A percentile compares a stretch with the other conserved stretches of the same genome.
phyloP scores from a whole-genome alignment of 768 basidiomycete species.

The Coprinellus micaceus region DNA sequence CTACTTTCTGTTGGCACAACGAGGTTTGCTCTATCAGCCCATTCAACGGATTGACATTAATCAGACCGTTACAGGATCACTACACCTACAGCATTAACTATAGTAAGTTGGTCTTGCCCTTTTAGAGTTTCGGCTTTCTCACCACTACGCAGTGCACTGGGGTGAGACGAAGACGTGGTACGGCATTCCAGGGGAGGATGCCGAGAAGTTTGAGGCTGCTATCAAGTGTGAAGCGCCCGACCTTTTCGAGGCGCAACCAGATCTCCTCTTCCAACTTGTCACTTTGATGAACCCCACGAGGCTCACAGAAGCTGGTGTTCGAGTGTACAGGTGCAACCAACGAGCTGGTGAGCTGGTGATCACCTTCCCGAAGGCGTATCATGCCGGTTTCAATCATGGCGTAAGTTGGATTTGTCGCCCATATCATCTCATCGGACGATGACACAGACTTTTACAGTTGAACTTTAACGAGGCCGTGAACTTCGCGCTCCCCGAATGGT shows the following conservation, averaged over 20 bases:
- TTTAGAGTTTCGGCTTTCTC: constrained; percentile 14
- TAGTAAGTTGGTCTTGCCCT: constrained; percentile 49
- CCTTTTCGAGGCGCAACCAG: constrained; percentile 95
- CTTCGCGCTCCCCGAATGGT: constrained; percentile 95
- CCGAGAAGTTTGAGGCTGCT: constrained; percentile 93
- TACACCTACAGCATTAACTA: constrained; percentile 96
- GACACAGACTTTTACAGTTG: constrained; percentile 49
- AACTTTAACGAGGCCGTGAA: constrained; percentile 99
- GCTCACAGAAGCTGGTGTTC: constrained; percentile 82
- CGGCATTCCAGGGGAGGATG: constrained; percentile 92
- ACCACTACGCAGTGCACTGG: constrained; percentile 79
- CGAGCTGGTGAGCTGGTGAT: constrained; percentile 96
- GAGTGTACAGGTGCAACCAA: constrained; percentile 93
- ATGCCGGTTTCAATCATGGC: constrained; percentile 97
- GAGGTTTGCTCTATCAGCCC: constrained; percentile 50
- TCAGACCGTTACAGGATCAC: constrained; percentile 63
- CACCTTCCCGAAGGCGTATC: constrained; percentile 96
- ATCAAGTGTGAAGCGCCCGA: constrained; percentile 95
- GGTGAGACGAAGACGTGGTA: constrained; percentile 99
- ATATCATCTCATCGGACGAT: constrained; percentile 10
- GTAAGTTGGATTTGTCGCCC: constrained; percentile 45
- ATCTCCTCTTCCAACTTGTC: constrained; percentile 94
- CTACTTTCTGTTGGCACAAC: constrained; percentile 99
- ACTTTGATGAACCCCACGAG: constrained; percentile 95
- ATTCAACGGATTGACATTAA: neutral